Evolutionary conservation across 495 filamentous ascomycete genomes (phyloP).

Genomic region (Chaetomium cochliodes): DNA sequence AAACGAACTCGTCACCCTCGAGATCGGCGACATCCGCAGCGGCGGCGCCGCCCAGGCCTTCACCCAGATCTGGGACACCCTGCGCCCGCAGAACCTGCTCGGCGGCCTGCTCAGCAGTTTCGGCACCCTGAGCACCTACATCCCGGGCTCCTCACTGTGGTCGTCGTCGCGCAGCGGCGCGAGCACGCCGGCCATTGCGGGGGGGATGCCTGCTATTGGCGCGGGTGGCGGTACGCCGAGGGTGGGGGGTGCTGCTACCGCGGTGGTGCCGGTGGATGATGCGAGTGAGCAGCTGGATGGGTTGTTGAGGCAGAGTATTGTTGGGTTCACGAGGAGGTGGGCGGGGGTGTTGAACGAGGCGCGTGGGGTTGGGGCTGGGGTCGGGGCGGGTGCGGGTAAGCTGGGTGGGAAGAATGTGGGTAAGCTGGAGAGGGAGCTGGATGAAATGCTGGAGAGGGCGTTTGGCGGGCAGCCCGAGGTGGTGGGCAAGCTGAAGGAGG

Average conservation of each 20-base stretch:
- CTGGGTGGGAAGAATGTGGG: constrained; percentile 40
- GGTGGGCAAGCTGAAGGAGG: constrained; percentile 50
- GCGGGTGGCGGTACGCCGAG: constrained; percentile 8
- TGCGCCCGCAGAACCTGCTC: constrained; percentile 49
- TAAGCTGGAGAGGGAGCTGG: constrained; percentile 48
- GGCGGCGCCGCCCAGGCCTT: constrained; percentile 28
- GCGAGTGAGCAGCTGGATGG: constrained; percentile 81
- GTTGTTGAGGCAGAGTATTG: constrained; percentile 71
- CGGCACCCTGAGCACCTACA: constrained; percentile 32
- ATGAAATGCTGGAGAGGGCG: constrained; percentile 45
- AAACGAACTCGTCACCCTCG: constrained; percentile 86
- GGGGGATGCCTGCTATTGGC: constrained; percentile 22
- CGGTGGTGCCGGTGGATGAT: constrained; percentile 45
- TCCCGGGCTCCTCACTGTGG: constrained; percentile 42
- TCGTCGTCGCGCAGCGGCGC: constrained; percentile 25
- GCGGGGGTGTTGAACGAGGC: constrained; percentile 44
- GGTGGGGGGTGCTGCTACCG: constrained; percentile 4
- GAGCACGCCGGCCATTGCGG: constrained; percentile 14
- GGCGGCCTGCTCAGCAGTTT: constrained; percentile 37
- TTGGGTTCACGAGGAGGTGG: constrained; percentile 71
- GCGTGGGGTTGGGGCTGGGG: constrained; percentile 4
- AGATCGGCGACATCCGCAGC: constrained; percentile 77
- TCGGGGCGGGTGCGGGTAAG: constrained; percentile 20
- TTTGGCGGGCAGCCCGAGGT: constrained; percentile 51
- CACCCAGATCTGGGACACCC: constrained; percentile 68